Base-by-base conservation (phyloP, 192 early-diverging fungal species). In the Coemansia sp. region DNA sequence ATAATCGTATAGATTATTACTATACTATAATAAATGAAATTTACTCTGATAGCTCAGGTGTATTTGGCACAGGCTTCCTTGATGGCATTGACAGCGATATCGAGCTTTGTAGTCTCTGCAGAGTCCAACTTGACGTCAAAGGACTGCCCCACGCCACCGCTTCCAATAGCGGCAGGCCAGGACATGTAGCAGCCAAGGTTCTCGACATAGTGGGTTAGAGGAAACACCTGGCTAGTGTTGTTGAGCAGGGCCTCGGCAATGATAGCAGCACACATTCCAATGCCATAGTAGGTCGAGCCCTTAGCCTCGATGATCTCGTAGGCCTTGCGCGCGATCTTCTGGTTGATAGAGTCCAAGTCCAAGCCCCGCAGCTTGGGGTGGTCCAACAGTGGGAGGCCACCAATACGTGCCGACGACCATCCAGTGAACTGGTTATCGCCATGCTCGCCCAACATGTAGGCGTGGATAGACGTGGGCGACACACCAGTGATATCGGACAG, bases 271-370 rank as follows among this genome's bases (percentile, higher is more conserved):
- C 92, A 92, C 21, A 91, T 92, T 30, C 89, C 93, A 70, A 95
- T 93, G 39, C 94, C 93, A 72, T 87, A 95, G 80, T 90, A 90
- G 0, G 94, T 93, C 4, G 92, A 88, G 17, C 94, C 94, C 78
- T 95, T 95, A 62, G 91, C 84, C 14, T 91, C 88, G 57, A 95
- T 95, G 67, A 95, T 95, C 50, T 86, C 86, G 63, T 93, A 92
- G 0, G 94, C 94, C 74, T 93, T 94, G 62, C 76, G 84, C 43
- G 84, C 78, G 28, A 94, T 88, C 47, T 87, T 77, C n/a, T 87
- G 64, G 37, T 85, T 84, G 17, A 91, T 72, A 26, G 71, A 42
- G 11, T 88, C 86, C 37, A 74, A 71, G 49, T 93, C 86, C 26
- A 91, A 40, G 7, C 38, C 70, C 64, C 89, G 40, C 62, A 94